Evolutionary conservation across 805 yeast genomes (phyloP), one percentile per base, ranked within the genome.

Genomic region (Candida pini): DNA sequence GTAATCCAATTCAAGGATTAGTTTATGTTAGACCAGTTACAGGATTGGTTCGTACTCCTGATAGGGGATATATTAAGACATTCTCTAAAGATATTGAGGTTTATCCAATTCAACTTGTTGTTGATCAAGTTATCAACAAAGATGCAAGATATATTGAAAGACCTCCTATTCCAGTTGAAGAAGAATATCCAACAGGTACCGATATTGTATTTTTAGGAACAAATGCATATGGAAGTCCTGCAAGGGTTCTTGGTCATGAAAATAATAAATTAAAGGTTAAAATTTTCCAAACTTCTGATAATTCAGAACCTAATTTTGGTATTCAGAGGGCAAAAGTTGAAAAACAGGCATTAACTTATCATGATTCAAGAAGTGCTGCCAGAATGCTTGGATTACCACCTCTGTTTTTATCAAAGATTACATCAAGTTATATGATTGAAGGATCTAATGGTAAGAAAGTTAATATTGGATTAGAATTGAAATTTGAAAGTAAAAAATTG

Each of bases 211-310:
- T 85, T 53, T 65, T 92, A 41, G 95, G 97, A 31, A 86, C 80
- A 18, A 77, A 78, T 57, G 94, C 89, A 2, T 92, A 86, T 54
- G 97, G 98, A 35, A 73, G 86, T 5, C 78, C 83, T 28, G 85
- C 87, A 4, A 65, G 65, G 16, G 72, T 84, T 29, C 71, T 71
- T 31, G 90, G 84, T 0, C 75, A 81, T 49, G 67, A 66, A 20
- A 42, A 47, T 19, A 45, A 41, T 13, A 52, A 45, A 23, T 60
- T 82, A 38, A 64, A 67, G 15, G 41, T 74, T 21, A 71, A 78
- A 36, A 79, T 89, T 13, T 64, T 71, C 12, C 70, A 68, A 41
- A 64, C 69, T 26, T 54, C 65, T 4, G 55, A 57, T 9, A 64
- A 66, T 33, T 54, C 63, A 10, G 92, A 85, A 47, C 86, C 92